Conservation (phyloP, 2,329 filamentous ascomycete species). For the Aureobasidium sp. region DNA sequence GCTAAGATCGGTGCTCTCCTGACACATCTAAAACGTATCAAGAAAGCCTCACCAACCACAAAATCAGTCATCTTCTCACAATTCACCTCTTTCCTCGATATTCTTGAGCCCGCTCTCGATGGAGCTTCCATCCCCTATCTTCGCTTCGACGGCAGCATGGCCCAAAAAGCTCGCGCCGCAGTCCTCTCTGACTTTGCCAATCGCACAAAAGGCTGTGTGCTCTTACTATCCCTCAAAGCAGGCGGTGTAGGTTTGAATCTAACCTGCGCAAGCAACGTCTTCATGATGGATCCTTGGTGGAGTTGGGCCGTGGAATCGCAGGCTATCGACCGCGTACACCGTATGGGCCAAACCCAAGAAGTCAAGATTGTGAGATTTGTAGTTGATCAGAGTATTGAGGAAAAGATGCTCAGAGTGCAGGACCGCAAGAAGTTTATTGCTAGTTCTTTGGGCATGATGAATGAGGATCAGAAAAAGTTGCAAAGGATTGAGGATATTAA, state of each 20-base stretch:
- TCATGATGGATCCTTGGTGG: constrained; percentile 99
- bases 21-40: constrained; percentile 62
- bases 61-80: constrained; percentile 96
- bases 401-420: constrained; percentile 88
- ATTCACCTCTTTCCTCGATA: constrained; percentile 90
- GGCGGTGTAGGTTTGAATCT: constrained; percentile 92
- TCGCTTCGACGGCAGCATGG: constrained; percentile 87
- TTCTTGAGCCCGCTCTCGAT: constrained; percentile 75
- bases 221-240: constrained; percentile 78
- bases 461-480: constrained; percentile 83
- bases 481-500: constrained; percentile 91
- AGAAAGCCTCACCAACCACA: constrained; percentile 57
- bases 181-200: constrained; percentile 66
- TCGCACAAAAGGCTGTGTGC: constrained; percentile 55
- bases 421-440: constrained; percentile 96
- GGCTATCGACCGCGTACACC: constrained; percentile 93
- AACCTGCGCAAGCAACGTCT: constrained; percentile 81
- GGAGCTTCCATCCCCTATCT: constrained; percentile 68
- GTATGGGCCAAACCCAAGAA: constrained; percentile 86
- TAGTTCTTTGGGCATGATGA: constrained; percentile 91
- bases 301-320: constrained; percentile 94
- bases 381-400: constrained; percentile 84
- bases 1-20: constrained; percentile 83
- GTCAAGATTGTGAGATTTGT: constrained; percentile 86
- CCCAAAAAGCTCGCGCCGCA: constrained; percentile 73